Conservation (phyloP, 1,139 yeast species). For the Lodderomyces margitis region DNA sequence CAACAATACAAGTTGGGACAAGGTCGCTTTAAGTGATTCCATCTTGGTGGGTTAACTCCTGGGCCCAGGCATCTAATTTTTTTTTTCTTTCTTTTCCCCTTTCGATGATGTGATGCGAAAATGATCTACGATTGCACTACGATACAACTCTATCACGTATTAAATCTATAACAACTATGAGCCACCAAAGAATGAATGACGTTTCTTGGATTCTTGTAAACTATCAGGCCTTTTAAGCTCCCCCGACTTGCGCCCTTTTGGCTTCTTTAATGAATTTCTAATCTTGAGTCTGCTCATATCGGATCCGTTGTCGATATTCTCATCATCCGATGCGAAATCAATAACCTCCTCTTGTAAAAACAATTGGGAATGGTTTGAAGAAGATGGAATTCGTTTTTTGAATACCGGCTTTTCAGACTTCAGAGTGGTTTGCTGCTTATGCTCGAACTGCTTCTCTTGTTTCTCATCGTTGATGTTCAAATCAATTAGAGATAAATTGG, state of each 20-base stretch:
- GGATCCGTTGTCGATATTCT: constrained; percentile 38
- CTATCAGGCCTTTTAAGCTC: constrained; percentile 39
- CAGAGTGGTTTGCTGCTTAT: neutral
- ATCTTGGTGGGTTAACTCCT: neutral
- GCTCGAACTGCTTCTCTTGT: neutral
- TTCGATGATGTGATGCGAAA: too few relatives aligned
- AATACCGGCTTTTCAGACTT: constrained; percentile 24
- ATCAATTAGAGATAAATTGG: constrained; percentile 33
- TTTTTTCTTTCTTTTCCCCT: neutral
- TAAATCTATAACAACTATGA: constrained; percentile 7
- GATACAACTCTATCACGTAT: neutral
- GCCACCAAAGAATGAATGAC: constrained; percentile 33
- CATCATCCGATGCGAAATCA: constrained; percentile 51
- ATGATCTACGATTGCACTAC: too few relatives aligned
- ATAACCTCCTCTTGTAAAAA: constrained; percentile 45
- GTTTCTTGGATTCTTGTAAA: constrained; percentile 25
- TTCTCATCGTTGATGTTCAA: constrained; percentile 26
- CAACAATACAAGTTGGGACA: constrained; percentile 13
- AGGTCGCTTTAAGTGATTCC: constrained; percentile 10
- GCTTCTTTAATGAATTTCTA: constrained; percentile 38
- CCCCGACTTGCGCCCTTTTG: constrained; percentile 31
- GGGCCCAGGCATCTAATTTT: too few relatives aligned
- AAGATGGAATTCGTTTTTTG: constrained; percentile 23
- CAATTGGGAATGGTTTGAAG: constrained; percentile 33
- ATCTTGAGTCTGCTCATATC: constrained; percentile 44